Percentiles rank a stretch among this genome's conserved stretches.
Evolutionary conservation across 495 filamentous ascomycete genomes (phyloP).

Genomic region (Penicillium macrosclerotiorum): DNA sequence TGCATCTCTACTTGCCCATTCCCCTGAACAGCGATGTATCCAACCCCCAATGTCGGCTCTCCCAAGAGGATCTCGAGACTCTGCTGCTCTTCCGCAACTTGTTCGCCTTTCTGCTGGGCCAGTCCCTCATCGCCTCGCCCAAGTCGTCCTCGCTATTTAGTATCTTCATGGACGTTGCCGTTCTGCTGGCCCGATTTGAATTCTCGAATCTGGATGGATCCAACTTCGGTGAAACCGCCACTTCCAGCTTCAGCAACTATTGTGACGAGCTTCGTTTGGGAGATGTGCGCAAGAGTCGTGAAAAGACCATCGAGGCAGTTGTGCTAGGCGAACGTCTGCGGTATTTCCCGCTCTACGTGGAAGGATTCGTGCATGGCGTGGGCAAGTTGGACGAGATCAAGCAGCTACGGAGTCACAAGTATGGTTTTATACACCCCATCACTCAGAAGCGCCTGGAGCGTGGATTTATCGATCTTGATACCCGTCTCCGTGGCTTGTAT

Average conservation of each 20-base stretch:
- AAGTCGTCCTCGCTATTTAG: slow-evolving; percentile 65
- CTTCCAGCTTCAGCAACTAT: slow-evolving; percentile 71
- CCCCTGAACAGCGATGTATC: slow-evolving; percentile 50
- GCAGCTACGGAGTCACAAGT: slow-evolving; percentile 65
- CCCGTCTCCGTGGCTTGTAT: slow-evolving; percentile 63
- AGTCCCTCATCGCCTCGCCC: slow-evolving; percentile 76
- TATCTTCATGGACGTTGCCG: slow-evolving; percentile 70
- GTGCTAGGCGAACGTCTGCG: slow-evolving; percentile 84
- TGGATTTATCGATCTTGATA: slow-evolving; percentile 73
- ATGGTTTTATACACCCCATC: slow-evolving; percentile 60
- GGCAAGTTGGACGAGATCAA: slow-evolving; percentile 80
- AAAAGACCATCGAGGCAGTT: slow-evolving; percentile 88
- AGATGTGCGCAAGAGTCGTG: slow-evolving; percentile 78
- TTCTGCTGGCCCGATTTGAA: slow-evolving; percentile 66
- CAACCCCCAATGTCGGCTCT: slow-evolving; percentile 34
- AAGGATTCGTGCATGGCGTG: slow-evolving; percentile 89
- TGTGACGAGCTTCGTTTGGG: slow-evolving; percentile 72
- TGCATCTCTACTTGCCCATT: slow-evolving; percentile 70
- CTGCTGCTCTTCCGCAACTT: slow-evolving; percentile 82
- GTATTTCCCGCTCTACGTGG: slow-evolving; percentile 78
- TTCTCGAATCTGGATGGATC: slow-evolving; percentile 80
- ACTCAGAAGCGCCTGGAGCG: slow-evolving; percentile 80
- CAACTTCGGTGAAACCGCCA: slow-evolving; percentile 77
- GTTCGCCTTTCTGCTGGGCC: slow-evolving; percentile 81
- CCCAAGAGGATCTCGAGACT: slow-evolving; percentile 59